A percentile compares a stretch with the other conserved stretches of the same genome.
These are phyloP conservation scores for Arthrobotrys musiformis DNA, from an alignment of 2,329 filamentous ascomycete genomes.

Conservation along the genomic window DNA sequence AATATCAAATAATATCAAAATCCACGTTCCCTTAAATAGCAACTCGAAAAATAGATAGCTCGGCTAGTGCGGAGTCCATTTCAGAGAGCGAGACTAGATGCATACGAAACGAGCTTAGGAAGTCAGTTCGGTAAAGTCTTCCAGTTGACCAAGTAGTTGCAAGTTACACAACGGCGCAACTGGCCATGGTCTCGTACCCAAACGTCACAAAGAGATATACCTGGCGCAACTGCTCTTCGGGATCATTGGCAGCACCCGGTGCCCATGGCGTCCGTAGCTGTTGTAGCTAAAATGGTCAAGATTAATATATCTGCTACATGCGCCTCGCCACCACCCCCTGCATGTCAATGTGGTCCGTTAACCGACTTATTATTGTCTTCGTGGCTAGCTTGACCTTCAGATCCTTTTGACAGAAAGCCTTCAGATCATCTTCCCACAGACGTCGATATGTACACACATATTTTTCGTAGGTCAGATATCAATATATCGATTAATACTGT, in stretches of 20 bases:
- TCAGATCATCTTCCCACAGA: background rate
- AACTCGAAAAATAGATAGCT: background rate
- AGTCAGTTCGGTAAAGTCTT: background rate
- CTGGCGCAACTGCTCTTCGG: background rate
- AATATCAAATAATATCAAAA: too few species aligned
- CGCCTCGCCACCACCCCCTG: constrained; percentile 12
- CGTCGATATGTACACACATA: too few species aligned
- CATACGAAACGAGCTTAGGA: background rate
- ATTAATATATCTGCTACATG: constrained; percentile 9
- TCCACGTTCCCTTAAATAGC: background rate
- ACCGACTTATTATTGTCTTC: background rate
- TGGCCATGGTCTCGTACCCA: too few species aligned
- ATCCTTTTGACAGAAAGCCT: background rate
- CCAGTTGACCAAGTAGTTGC: too few species aligned
- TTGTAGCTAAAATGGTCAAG: background rate
- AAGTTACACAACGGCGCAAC: constrained; percentile 1
- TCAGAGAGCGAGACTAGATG: background rate
- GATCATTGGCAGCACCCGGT: background rate
- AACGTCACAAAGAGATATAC: too few species aligned
- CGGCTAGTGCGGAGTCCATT: background rate
- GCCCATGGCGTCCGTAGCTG: background rate
- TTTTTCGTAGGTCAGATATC: background rate
- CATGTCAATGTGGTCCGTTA: background rate
- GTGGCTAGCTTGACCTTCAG: background rate
- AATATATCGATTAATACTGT: background rate